phyloP scores from a whole-genome alignment of 2,329 filamentous ascomycete species.

The Chaetomiaceae sp. region DNA sequence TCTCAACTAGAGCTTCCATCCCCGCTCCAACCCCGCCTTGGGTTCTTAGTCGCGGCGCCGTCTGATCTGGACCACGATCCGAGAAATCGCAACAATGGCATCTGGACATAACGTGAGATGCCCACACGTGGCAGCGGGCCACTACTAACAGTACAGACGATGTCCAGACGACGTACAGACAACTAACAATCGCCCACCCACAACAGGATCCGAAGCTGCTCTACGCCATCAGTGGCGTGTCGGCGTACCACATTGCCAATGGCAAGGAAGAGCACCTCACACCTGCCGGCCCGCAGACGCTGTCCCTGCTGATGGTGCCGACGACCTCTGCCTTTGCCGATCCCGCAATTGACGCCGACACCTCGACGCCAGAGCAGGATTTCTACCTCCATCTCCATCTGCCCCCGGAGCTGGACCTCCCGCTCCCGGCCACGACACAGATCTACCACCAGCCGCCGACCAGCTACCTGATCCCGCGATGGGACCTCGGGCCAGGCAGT shows the following conservation, averaged over 20 bases:
- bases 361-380: slow-evolving; percentile 67
- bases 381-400: slow-evolving; percentile 96
- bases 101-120: slow-evolving; percentile 41
- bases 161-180: too few relatives aligned
- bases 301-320: slow-evolving; percentile 93
- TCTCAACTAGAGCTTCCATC: not conserved
- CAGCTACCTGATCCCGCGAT: slow-evolving; percentile 91
- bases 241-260: slow-evolving; percentile 85
- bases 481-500: slow-evolving; percentile 83
- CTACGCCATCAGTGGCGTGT: slow-evolving; percentile 76
- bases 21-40: not conserved
- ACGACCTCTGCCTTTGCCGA: slow-evolving; percentile 70
- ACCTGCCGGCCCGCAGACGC: slow-evolving; percentile 78
- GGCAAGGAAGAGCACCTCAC: slow-evolving; percentile 81
- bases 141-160: too few relatives aligned
- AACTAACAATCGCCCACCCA: slow-evolving; percentile 1
- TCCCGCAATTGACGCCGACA: slow-evolving; percentile 47
- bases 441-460: slow-evolving; percentile 93
- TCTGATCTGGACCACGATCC: too few relatives aligned
- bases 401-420: slow-evolving; percentile 88
- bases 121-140: not conserved
- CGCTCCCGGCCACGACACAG: slow-evolving; percentile 90
- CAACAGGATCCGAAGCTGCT: slow-evolving; percentile 58
- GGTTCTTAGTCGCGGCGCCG: not conserved
- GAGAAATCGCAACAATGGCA: slow-evolving; percentile 32